Evolutionary conservation across 768 basidiomycete species (phyloP), one percentile per base, ranked within the genome.

Genomic region (Pleurotus giganteus): DNA sequence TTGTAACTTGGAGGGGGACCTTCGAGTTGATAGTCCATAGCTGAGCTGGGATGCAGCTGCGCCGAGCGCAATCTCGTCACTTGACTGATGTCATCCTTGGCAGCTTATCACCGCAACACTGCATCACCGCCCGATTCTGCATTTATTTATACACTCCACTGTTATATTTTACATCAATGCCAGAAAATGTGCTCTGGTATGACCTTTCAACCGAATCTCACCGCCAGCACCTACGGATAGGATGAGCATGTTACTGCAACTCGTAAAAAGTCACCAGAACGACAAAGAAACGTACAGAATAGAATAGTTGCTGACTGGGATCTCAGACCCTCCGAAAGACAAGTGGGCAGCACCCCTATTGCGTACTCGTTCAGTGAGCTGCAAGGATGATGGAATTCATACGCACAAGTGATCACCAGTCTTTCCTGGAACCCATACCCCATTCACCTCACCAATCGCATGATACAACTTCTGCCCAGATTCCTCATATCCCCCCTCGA

Each of bases 401-500:
- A 41, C 39, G 39, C 17, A 41, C 88, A 91, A 69, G 68, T 91
- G 89, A 56, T 79, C 73, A 1, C 81, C 85, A 0, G 84, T 80
- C 71, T 91, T 91, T 1, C 89, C 89, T 4, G 88, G 89, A n/a
- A 91, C 83, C 32, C 61, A 71, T 11, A 83, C 64, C 0, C 79
- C 81, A 29, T 77, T 66, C 44, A 89, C 69, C 1, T 56, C 57
- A 2, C 75, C 85, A 24, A 84, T 63, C 0, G 82, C 89, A 63
- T 92, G 90, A 58, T 86, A 91, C 42, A 91, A 69, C 65, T 80
- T 82, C 6, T 64, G 67, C 1, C 88, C 89, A 56, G 73, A 67
- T 29, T 88, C 84, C 68, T 92, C 90, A 58, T 89, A 88, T 1
- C 87, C 89, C 1, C 88, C 91, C 60, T 87, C 83, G 15, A 91